Evolutionary conservation across 2,329 filamentous ascomycete species (phyloP).

Genomic region (Dactylellina drechsleri): DNA sequence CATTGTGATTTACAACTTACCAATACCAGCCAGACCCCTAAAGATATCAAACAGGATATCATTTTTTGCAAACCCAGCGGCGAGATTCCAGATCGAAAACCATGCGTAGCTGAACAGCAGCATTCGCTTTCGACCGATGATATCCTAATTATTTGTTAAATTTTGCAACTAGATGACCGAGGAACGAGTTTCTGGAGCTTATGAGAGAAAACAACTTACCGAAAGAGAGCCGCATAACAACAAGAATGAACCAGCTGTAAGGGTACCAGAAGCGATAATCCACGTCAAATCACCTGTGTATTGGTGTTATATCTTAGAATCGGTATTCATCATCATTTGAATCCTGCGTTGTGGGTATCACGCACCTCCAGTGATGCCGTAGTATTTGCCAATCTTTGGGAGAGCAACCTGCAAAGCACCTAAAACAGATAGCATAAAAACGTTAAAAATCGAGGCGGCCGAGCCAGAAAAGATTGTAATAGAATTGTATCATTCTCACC

Average conservation of each 20-base stretch:
- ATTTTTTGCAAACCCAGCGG: constrained; percentile 65
- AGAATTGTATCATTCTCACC: constrained; percentile 8
- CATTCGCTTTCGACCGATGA: constrained; percentile 67
- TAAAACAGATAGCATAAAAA: constrained; percentile 6
- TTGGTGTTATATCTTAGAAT: background rate
- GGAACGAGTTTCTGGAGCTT: background rate
- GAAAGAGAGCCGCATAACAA: constrained; percentile 45
- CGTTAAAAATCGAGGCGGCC: background rate
- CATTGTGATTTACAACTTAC: constrained; percentile 56
- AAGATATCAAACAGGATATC: constrained; percentile 64
- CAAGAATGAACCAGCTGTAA: constrained; percentile 48
- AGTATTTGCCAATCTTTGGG: constrained; percentile 43
- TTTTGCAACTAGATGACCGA: background rate
- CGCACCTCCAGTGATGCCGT: constrained; percentile 44
- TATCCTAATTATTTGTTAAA: constrained; percentile 22
- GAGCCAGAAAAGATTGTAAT: too few relatives aligned
- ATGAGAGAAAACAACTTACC: constrained; percentile 13
- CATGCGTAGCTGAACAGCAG: constrained; percentile 68
- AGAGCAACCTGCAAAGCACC: constrained; percentile 48
- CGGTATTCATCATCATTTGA: background rate
- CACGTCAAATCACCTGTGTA: constrained; percentile 43
- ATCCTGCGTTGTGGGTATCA: background rate
- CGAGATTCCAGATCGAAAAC: constrained; percentile 68
- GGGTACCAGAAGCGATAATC: constrained; percentile 50
- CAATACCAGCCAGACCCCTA: constrained; percentile 66